A percentile compares a stretch with the other conserved stretches of the same genome.
Evolutionary conservation across 257 asterid genomes (phyloP).

Genomic region (Solanum habrochaites): DNA sequence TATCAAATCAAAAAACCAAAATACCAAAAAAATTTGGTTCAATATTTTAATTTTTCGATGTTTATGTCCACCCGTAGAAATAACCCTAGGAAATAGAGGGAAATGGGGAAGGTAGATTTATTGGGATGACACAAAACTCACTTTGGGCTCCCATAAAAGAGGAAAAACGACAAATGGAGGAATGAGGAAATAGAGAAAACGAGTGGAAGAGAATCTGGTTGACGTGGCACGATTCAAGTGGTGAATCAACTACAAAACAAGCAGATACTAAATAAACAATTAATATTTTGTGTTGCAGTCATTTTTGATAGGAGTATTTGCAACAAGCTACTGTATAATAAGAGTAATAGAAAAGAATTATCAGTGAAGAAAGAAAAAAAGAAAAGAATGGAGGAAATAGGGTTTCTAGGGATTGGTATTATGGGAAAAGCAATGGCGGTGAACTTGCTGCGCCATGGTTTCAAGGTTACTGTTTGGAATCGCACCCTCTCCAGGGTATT

Average conservation of each 20-base stretch:
- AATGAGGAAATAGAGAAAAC: slow-evolving; percentile 13
- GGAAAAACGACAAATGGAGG: not conserved
- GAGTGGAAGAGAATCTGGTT: slow-evolving; percentile 24
- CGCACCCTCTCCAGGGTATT: slow-evolving; percentile 81
- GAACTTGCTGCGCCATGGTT: slow-evolving; percentile 87
- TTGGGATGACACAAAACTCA: not conserved
- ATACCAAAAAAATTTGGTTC: too few relatives aligned
- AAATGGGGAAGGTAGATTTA: not conserved
- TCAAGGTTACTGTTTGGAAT: slow-evolving; percentile 94
- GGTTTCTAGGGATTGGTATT: slow-evolving; percentile 88
- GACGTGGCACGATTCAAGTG: slow-evolving; percentile 12
- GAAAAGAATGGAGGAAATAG: slow-evolving; percentile 66
- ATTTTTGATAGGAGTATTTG: not conserved
- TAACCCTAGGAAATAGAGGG: too few relatives aligned
- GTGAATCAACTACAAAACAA: not conserved
- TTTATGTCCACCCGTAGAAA: too few relatives aligned
- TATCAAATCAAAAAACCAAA: too few relatives aligned
- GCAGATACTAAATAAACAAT: not conserved
- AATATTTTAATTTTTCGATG: too few relatives aligned
- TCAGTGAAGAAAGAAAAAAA: not conserved
- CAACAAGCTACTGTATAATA: not conserved
- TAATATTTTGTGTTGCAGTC: not conserved
- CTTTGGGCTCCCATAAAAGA: not conserved
- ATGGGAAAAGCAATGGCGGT: slow-evolving; percentile 98
- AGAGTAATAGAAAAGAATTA: not conserved